A percentile compares a stretch with the other conserved stretches of the same genome.
phyloP scores from a whole-genome alignment of 176 grass and related monocot species.

The Avena insularis region DNA sequence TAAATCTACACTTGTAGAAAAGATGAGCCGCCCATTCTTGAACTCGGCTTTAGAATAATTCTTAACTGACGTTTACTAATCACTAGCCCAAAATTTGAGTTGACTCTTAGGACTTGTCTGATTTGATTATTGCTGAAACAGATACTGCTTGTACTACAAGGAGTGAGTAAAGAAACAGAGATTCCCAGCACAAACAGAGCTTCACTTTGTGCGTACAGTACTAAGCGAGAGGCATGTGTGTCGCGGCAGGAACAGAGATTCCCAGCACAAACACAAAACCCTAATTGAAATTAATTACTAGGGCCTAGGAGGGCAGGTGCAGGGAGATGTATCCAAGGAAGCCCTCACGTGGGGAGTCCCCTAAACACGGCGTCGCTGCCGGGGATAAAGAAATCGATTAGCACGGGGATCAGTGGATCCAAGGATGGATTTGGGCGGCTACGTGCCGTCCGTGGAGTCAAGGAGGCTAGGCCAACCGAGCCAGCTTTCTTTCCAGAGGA shows the following conservation, averaged over 20 bases:
- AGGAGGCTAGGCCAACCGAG: conserved; percentile 17
- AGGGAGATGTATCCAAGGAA: conserved; percentile 37
- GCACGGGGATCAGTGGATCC: background rate
- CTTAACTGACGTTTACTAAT: background rate
- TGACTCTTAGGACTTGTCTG: background rate
- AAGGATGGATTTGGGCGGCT: background rate
- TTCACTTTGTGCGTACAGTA: no score
- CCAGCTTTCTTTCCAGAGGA: no score
- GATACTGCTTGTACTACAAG: background rate
- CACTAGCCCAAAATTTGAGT: background rate
- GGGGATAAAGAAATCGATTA: conserved; percentile 7
- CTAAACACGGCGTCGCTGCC: conserved; percentile 49
- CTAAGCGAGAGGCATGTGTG: background rate
- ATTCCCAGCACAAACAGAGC: no score
- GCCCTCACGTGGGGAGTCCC: conserved; percentile 49
- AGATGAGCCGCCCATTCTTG: no score
- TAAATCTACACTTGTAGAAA: no score
- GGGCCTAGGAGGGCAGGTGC: background rate
- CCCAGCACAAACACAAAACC: conserved; percentile 49
- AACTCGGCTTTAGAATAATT: background rate
- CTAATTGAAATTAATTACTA: conserved; percentile 38
- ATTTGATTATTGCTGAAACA: background rate
- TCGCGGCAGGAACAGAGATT: conserved; percentile 47
- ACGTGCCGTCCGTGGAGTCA: background rate
- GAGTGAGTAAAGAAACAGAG: no score